Conservation (phyloP, 1,284 basidiomycete species). For the Sanghuangporus sanghuang region DNA sequence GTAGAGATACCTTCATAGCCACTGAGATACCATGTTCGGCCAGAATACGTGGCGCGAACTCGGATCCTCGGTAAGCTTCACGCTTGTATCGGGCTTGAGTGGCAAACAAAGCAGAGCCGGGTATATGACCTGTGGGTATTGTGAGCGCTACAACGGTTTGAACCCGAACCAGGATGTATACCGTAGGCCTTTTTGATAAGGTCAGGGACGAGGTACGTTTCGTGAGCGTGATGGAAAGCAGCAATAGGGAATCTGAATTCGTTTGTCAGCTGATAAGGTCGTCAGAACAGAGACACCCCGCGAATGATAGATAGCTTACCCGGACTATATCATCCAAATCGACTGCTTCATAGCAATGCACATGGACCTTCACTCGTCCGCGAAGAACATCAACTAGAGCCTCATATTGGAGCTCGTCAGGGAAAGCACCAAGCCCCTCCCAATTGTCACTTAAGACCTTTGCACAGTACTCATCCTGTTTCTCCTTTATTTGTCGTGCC, state of each 20-base stretch:
- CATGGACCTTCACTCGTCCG: slow-evolving; percentile 74
- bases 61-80: slow-evolving; percentile 80
- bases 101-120: slow-evolving; percentile 74
- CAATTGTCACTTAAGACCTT: slow-evolving; percentile 56
- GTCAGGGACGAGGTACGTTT: slow-evolving; percentile 74
- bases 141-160: neutral
- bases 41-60: slow-evolving; percentile 80
- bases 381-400: slow-evolving; percentile 83
- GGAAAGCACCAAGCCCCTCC: slow-evolving; percentile 59
- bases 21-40: slow-evolving; percentile 71
- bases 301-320: slow-evolving; percentile 33
- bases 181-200: slow-evolving; percentile 71
- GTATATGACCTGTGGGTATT: slow-evolving; percentile 38
- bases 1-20: slow-evolving; percentile 60
- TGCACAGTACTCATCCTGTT: slow-evolving; percentile 70
- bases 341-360: slow-evolving; percentile 75
- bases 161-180: slow-evolving; percentile 8
- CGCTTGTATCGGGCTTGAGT: slow-evolving; percentile 74
- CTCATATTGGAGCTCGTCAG: slow-evolving; percentile 80
- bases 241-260: slow-evolving; percentile 75
- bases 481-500: slow-evolving; percentile 67
- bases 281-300: slow-evolving; percentile 2
- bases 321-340: slow-evolving; percentile 74
- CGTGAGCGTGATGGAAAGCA: slow-evolving; percentile 80
- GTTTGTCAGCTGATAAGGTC: slow-evolving; percentile 54